Evolutionary conservation across 805 yeast genomes (phyloP).

Genomic region (Metschnikowia bowlesiae): DNA sequence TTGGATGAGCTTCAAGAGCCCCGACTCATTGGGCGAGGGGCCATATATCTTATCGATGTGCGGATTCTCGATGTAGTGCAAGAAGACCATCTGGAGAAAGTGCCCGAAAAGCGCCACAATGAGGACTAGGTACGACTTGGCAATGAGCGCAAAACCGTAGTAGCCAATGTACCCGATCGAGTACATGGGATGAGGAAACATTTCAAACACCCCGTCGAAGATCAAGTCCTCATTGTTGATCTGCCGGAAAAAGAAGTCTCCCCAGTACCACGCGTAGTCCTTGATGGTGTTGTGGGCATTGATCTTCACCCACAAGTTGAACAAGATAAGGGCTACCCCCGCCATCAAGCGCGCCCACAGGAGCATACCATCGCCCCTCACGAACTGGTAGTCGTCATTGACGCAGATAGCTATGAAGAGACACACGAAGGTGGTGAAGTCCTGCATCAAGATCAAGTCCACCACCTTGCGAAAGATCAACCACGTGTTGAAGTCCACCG

Average conservation of each 20-base stretch:
- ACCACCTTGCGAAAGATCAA: conserved; percentile 72
- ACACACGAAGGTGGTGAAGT: conserved; percentile 69
- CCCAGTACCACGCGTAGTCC: conserved; percentile 95
- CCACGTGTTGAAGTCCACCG: conserved; percentile 82
- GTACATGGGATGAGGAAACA: conserved; percentile 92
- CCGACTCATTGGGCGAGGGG: conserved; percentile 41
- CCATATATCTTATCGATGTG: conserved; percentile 78
- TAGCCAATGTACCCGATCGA: conserved; percentile 85
- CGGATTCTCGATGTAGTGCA: conserved; percentile 76
- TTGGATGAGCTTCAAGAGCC: conserved; percentile 36
- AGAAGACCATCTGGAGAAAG: conserved; percentile 67
- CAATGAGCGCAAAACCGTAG: conserved; percentile 75
- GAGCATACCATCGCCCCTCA: conserved; percentile 44
- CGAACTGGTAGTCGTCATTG: conserved; percentile 31
- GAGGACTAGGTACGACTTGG: conserved; percentile 68
- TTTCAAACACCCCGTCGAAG: conserved; percentile 84
- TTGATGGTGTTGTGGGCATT: conserved; percentile 87
- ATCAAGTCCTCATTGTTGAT: conserved; percentile 58
- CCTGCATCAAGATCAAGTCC: conserved; percentile 80
- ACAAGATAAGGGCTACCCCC: conserved; percentile 60
- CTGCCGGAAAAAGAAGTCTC: conserved; percentile 82
- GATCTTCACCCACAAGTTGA: conserved; percentile 79
- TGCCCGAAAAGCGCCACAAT: conserved; percentile 72
- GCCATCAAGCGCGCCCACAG: conserved; percentile 51
- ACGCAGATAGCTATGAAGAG: conserved; percentile 51